Evolutionary conservation across 306 rosid species (phyloP).

Genomic region (Cicer judaicum): DNA sequence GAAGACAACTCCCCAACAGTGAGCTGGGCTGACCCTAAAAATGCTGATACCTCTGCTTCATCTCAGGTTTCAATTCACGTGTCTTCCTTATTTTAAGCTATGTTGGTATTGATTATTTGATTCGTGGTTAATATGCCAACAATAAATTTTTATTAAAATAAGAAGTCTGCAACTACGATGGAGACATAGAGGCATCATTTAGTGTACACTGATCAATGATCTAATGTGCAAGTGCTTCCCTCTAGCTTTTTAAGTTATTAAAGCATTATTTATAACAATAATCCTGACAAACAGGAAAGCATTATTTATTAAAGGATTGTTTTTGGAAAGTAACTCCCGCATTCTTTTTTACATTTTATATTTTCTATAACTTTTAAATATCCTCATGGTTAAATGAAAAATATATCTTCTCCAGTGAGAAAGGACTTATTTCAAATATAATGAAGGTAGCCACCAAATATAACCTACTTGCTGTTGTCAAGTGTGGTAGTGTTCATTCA

Average conservation of each 20-base stretch:
- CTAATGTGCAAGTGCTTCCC: conserved; percentile 15
- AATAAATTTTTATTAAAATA: conserved; percentile 17
- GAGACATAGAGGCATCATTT: conserved; percentile 8
- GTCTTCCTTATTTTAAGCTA: conserved; percentile 13
- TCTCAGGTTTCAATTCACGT: conserved; percentile 68
- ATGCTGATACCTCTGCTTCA: conserved; percentile 88
- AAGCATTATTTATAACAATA: conserved; percentile 6
- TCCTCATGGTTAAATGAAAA: conserved; percentile 17
- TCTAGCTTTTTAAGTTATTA: conserved; percentile 13
- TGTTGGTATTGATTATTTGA: conserved; percentile 31
- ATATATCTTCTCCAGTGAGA: conserved; percentile 14
- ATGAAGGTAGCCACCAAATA: conserved; percentile 18
- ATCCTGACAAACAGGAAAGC: not conserved
- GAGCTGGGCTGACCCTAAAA: conserved; percentile 99
- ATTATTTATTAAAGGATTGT: not conserved
- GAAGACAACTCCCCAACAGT: conserved; percentile 91
- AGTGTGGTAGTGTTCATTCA: not conserved
- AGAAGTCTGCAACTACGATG: conserved; percentile 6
- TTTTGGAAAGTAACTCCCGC: not conserved
- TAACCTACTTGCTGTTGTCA: conserved; percentile 10
- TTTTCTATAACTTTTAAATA: not conserved
- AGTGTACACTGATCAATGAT: not conserved
- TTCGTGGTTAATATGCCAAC: conserved; percentile 23
- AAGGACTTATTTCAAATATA: conserved; percentile 7
- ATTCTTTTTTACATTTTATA: conserved; percentile 18